Conservation (phyloP, 164 flowering plant species). For the Berberis vulgaris region DNA sequence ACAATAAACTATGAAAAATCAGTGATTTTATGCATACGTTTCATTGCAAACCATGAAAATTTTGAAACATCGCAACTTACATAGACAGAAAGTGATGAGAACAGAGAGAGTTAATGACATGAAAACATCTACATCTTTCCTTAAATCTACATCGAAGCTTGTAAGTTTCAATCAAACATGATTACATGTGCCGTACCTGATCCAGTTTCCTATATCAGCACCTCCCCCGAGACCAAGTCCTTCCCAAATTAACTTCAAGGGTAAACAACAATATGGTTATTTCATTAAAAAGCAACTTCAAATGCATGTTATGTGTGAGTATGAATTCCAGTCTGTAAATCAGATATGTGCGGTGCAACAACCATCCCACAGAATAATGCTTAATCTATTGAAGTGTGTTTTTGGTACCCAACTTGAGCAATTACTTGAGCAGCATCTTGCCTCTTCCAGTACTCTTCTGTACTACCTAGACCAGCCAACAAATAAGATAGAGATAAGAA, state of each 20-base stretch:
- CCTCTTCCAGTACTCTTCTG: slow-evolving; percentile 82
- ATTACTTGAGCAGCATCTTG: slow-evolving; percentile 87
- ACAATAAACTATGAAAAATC: too few species aligned
- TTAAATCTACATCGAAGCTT: too few species aligned
- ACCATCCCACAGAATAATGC: neutral
- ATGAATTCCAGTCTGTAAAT: too few species aligned
- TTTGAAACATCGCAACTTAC: too few species aligned
- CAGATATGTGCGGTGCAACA: too few species aligned
- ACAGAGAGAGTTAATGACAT: too few species aligned
- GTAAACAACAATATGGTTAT: neutral
- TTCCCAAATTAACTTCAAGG: slow-evolving; percentile 64
- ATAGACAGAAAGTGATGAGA: too few species aligned
- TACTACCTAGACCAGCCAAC: slow-evolving; percentile 47
- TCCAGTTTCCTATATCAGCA: slow-evolving; percentile 69
- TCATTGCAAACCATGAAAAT: too few species aligned
- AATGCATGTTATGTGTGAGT: neutral
- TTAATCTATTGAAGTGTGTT: neutral
- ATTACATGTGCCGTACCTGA: slow-evolving; percentile 27
- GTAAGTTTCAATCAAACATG: neutral
- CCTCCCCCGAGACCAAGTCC: slow-evolving; percentile 87
- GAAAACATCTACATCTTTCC: too few species aligned
- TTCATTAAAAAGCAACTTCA: neutral
- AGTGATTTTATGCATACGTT: too few species aligned
- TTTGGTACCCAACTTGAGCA: slow-evolving; percentile 47
- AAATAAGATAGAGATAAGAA: neutral